Percentiles rank a stretch among this genome's conserved stretches.
phyloP scores from a whole-genome alignment of 768 basidiomycete genomes.

The Clavaria fumosa region DNA sequence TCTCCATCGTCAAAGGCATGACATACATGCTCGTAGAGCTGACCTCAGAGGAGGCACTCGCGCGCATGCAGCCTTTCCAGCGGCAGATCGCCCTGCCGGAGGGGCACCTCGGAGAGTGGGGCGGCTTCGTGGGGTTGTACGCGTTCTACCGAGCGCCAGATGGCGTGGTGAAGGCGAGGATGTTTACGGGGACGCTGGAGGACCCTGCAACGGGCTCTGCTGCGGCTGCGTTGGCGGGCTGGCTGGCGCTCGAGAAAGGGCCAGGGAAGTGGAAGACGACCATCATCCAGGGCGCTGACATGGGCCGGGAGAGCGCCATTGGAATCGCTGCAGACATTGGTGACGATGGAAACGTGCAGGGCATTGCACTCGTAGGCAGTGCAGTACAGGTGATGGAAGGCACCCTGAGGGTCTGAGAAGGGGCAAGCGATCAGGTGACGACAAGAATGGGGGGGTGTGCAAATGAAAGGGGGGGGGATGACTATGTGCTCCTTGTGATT shows the following conservation, averaged over 20 bases:
- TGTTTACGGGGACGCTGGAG: conserved; percentile 26
- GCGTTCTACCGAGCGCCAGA: conserved; percentile 21
- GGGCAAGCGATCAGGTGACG: no score
- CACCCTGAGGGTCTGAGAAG: not conserved
- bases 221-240: conserved; percentile 28
- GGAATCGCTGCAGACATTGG: conserved; percentile 22
- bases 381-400: conserved; percentile 16
- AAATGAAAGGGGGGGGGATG: no score
- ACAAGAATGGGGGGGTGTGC: no score
- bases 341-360: conserved; percentile 15
- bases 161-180: conserved; percentile 24
- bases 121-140: conserved; percentile 22
- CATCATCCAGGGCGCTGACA: conserved; percentile 30
- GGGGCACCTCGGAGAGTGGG: conserved; percentile 26
- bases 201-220: conserved; percentile 34
- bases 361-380: conserved; percentile 23
- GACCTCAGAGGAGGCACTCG: conserved; percentile 24
- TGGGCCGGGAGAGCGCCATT: conserved; percentile 30
- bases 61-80: conserved; percentile 16
- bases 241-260: conserved; percentile 23
- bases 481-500: no score
- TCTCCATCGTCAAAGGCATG: conserved; percentile 33
- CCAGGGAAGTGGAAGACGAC: conserved; percentile 22
- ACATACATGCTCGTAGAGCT: conserved; percentile 26
- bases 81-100: conserved; percentile 15